phyloP scores from a whole-genome alignment of 768 basidiomycete genomes.

The Aureoboletus auriporus region DNA sequence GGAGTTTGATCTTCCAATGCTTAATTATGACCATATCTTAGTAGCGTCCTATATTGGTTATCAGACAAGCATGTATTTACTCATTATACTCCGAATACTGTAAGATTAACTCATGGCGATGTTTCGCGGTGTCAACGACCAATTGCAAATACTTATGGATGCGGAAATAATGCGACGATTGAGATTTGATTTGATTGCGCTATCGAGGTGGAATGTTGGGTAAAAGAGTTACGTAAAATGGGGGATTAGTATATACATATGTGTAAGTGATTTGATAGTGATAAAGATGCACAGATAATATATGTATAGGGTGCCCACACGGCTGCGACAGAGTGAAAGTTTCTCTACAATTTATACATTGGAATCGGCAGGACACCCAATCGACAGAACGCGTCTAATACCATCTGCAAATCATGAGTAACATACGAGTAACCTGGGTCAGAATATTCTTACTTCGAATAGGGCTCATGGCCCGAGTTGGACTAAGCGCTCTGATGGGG shows the following conservation, averaged over 20 bases:
- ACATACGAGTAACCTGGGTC: neutral
- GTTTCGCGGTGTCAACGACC: neutral
- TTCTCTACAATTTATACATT: slow-evolving; percentile 7
- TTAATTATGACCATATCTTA: slow-evolving; percentile 24
- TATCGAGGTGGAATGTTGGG: neutral
- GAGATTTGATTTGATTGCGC: no score
- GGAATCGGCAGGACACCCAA: slow-evolving; percentile 10
- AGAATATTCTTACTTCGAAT: slow-evolving; percentile 13
- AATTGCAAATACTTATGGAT: neutral
- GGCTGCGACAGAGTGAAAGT: neutral
- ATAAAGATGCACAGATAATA: neutral
- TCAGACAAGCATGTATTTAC: neutral
- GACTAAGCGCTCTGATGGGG: slow-evolving; percentile 27
- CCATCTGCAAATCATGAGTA: slow-evolving; percentile 20
- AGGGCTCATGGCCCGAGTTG: slow-evolving; percentile 29
- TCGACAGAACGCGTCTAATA: slow-evolving; percentile 25
- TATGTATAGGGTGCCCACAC: no score
- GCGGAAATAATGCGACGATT: neutral
- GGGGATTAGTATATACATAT: neutral
- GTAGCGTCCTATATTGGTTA: slow-evolving; percentile 6
- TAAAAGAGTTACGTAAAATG: neutral
- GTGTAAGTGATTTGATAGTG: neutral
- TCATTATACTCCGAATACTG: neutral
- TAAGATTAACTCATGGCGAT: neutral
- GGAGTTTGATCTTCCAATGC: slow-evolving; percentile 5